Base-by-base conservation (phyloP, 2,329 filamentous ascomycete species). In the Cercospora janseana region DNA sequence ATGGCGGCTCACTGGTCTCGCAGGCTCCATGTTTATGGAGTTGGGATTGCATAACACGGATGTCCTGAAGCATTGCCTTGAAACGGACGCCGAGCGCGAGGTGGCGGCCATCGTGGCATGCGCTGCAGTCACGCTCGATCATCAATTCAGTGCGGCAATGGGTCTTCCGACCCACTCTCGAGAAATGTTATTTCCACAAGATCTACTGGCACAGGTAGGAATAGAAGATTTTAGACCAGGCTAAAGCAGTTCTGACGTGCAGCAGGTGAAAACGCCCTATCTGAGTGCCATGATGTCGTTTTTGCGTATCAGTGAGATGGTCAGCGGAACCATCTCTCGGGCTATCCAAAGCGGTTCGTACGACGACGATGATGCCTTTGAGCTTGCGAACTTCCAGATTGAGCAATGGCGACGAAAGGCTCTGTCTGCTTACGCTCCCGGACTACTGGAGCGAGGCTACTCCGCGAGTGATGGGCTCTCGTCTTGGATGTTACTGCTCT, bases 361-460 rank as follows among this genome's bases (percentile, higher is more conserved):
- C 21, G 35, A 40, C 12, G 35, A 26, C 6, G 35, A 24, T 3
- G 35, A 40, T 10, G 10, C 35, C 12, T 26, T 40, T 23, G 35
- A 40, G 18, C 21, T 40, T 12, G 21, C 21, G n/a, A 24, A 40
- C 12, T 40, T 40, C n/a, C 21, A 40, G n/a, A 40, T 40, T 4
- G 35, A 40, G 15, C 35, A 26, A 26, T 40, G 35, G 35, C 35
- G 35, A n/a, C 35, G 35, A 20, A 40, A 40, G 4, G 16, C 35
- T 8, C 26, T 40, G 21, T 40, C 21, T 6, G 21, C 9, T 23
- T 23, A 26, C n/a, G 35, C 35, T 26, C 21, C 35, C 7, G 6
- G 23, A 2, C n/a, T 40, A 12, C n/a, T 40, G n/a, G 12, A 40
- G 9, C 35, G 35, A 8, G 4, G 20, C 15, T 40, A 40, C 10